Evolutionary conservation across 345 rosid genomes (phyloP).

Genomic region (Carallia pectinifolia): DNA sequence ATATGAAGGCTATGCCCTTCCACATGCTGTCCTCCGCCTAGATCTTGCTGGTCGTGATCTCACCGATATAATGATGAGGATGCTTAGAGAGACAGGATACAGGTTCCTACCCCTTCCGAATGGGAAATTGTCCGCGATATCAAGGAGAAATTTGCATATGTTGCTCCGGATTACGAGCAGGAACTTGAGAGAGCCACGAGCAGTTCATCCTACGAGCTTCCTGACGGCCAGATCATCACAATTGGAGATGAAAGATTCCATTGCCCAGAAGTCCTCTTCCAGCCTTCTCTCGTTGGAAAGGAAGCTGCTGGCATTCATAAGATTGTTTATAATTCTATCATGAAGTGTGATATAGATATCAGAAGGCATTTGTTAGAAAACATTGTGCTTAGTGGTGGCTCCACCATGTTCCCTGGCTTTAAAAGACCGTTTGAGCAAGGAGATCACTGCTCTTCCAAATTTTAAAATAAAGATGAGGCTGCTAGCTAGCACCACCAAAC

Average conservation of each 20-base stretch:
- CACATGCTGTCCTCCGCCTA: constrained; percentile 26
- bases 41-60: constrained; percentile 34
- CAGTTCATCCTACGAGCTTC: constrained; percentile 27
- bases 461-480: constrained; percentile 27
- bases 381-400: constrained; percentile 33
- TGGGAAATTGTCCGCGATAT: constrained; percentile 37
- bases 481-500: constrained; percentile 23
- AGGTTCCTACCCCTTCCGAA: constrained; percentile 29
- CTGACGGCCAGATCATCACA: constrained; percentile 28
- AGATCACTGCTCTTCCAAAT: constrained; percentile 28
- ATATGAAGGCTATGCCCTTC: constrained; percentile 28
- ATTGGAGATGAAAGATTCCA: constrained; percentile 33
- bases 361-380: constrained; percentile 29
- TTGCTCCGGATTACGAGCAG: constrained; percentile 29
- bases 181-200: constrained; percentile 27
- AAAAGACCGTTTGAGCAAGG: constrained; percentile 30
- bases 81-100: constrained; percentile 30
- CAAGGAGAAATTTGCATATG: constrained; percentile 33
- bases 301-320: constrained; percentile 31
- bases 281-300: constrained; percentile 33
- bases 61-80: constrained; percentile 30
- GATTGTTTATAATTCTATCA: constrained; percentile 27
- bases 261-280: constrained; percentile 33
- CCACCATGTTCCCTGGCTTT: constrained; percentile 33
- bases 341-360: constrained; percentile 30